Conservation (phyloP, 2,329 filamentous ascomycete species). For the Trichophyton equinum region DNA sequence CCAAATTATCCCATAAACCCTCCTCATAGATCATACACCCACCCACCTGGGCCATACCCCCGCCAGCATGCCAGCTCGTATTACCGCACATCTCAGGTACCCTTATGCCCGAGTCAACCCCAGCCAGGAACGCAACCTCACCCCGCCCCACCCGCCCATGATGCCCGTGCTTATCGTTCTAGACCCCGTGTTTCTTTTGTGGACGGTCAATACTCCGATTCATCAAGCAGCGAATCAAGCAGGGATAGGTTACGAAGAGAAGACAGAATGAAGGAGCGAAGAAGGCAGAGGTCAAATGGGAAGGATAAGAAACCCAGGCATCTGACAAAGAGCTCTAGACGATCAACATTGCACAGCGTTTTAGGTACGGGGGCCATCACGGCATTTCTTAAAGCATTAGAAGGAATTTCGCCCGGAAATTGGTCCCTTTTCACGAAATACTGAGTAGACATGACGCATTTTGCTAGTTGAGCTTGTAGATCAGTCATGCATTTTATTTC, state of each 20-base stretch:
- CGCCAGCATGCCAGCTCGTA: neutral
- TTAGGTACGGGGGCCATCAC: constrained; percentile 27
- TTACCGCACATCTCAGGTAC: neutral
- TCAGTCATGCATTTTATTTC: neutral
- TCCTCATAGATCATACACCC: neutral
- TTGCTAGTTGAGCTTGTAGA: neutral
- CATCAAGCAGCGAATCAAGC: constrained; percentile 14
- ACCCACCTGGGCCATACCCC: neutral
- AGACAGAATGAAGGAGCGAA: neutral
- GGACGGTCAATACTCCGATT: neutral
- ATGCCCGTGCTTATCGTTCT: neutral
- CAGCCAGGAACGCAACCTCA: neutral
- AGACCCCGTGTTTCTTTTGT: neutral
- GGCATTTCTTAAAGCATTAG: constrained; percentile 30
- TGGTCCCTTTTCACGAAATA: neutral
- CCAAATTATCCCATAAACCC: neutral
- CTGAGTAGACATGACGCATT: neutral
- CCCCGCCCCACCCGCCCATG: neutral
- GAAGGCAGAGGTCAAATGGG: neutral
- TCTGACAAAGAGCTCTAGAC: constrained; percentile 20
- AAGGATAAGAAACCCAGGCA: constrained; percentile 6
- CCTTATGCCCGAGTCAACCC: neutral
- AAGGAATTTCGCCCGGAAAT: constrained; percentile 18
- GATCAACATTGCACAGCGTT: constrained; percentile 26
- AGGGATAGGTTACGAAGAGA: constrained; percentile 5